Evolutionary conservation across 768 basidiomycete species (phyloP), one percentile per base, ranked within the genome.

Genomic region (Pisolithus orientalis): DNA sequence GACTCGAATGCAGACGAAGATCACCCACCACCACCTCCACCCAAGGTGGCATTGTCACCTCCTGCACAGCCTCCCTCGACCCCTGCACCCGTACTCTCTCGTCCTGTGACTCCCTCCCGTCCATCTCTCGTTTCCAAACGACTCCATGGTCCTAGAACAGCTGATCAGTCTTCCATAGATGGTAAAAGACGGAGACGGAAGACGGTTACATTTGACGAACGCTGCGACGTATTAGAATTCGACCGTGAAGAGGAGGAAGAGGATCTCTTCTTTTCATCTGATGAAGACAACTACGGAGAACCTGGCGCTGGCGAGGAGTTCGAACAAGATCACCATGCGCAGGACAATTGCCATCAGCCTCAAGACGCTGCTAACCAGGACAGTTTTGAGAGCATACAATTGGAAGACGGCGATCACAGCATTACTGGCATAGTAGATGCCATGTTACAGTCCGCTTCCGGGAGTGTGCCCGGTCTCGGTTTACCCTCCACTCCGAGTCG

Each of bases 181-280:
- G 58, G 64, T 29, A 75, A 62, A 60, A 75, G 80, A 21, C 78
- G 80, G 59, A 75, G 80, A 28, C 68, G 86, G 55, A 92, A 90
- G 65, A 90, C 81, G 0, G 91, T 94, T 27, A 87, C 81, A 1
- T 94, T 87, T 53, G 78, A 85, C 63, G 85, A 88, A 56, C 77
- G 81, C 10, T 88, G 86, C 57, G 90, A 93, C 55, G 89, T 94
- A 10, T 67, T 91, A 29, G 89, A 91, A 62, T 90, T 89, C 62
- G 84, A 88, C 52, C 70, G 76, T 17, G 85, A 80, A 11, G 78
- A 87, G 47, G 74, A 75, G 21, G 75, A 74, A 5, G 73, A 73
- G 48, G 72, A 79, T 52, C 71, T 76, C 3, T 80, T 80, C 46
- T 64, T 72, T 61, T 75, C 70, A 27, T 63, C 65, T 13, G 67